Base-by-base conservation (phyloP, 148 eudicot genomes). In the Dysphania ambrosioides region DNA sequence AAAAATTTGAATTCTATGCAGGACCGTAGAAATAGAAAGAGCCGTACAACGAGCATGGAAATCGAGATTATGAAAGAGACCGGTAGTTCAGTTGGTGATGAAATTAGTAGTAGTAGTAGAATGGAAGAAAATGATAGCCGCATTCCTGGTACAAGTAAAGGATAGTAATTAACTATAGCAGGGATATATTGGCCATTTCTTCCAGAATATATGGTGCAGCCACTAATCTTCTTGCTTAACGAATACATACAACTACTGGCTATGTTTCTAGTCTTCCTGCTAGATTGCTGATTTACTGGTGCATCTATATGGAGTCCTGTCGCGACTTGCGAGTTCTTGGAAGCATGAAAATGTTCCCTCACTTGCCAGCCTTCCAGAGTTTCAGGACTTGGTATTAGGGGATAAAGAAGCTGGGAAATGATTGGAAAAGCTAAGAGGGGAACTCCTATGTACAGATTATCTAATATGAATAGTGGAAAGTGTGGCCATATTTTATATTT, bases 21-120 rank as follows among this genome's bases (percentile, higher is more conserved):
- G 97, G 97, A 92, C 61, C 91, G 95, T 13, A 85, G 95, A 84
- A 82, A 72, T 74, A 85, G 87, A 77, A 92, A 83, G 81, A 87
- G 87, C 81, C 90, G 90, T 30, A 87, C 95, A 38, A 73, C 91
- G 30, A 92, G 97, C 82, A 83, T 92, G 89, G 97, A 92, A 34
- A 82, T 90, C 21, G 94, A 90, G 68, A 82, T 88, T 49, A 81
- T 79, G 70, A 88, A 83, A 81, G 97, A 87, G 80, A 85, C 80
- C 26, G 51, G 87, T 26, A 83, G 78, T 74, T 79, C 87, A 71
- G 86, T 85, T 73, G 91, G 87, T 49, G 72, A 68, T 24, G 88
- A 83, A 70, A 79, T 23, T 65, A 67, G 78, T 75, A 79, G 75
- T n/a, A n/a, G n/a, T 75, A 78, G 75, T 73, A 79, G 63, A 66